These are phyloP conservation scores for Pythium rhizo-oryzae DNA, from an alignment of 352 stramenopile genomes.

Conservation along the genomic window DNA sequence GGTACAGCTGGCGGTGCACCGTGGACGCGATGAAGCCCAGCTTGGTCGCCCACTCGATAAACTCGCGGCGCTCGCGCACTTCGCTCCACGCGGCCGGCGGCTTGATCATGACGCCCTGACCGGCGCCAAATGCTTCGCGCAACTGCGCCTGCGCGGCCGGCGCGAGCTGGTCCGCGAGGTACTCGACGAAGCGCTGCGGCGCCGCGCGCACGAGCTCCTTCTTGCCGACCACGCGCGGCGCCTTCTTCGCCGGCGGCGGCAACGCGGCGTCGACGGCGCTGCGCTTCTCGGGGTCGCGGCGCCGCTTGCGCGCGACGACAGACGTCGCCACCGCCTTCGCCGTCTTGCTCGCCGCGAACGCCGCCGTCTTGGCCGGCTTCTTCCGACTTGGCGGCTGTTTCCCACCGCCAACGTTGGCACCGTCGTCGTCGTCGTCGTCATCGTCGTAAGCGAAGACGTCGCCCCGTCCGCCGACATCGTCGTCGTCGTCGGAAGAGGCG, in stretches of 20 bases:
- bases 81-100: constrained; percentile 40
- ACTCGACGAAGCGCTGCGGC: constrained; percentile 53
- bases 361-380: neutral
- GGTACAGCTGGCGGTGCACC: constrained; percentile 39
- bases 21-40: constrained; percentile 56
- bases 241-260: neutral
- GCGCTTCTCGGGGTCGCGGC: neutral
- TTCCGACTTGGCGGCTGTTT: neutral
- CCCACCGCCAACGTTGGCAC: neutral
- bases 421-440: neutral
- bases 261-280: neutral
- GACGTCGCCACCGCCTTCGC: neutral
- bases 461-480: neutral
- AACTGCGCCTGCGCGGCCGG: constrained; percentile 47
- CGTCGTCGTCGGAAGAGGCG: constrained; percentile 5
- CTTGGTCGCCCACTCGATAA: constrained; percentile 45
- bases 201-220: constrained; percentile 51
- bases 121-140: constrained; percentile 50
- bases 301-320: neutral
- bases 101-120: constrained; percentile 62
- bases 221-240: constrained; percentile 31
- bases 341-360: neutral
- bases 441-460: constrained; percentile 26
- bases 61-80: constrained; percentile 34
- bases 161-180: constrained; percentile 56